These are phyloP conservation scores for Cladorrhinum sp. DNA, from an alignment of 2,329 filamentous ascomycete species.

Conservation along the genomic window DNA sequence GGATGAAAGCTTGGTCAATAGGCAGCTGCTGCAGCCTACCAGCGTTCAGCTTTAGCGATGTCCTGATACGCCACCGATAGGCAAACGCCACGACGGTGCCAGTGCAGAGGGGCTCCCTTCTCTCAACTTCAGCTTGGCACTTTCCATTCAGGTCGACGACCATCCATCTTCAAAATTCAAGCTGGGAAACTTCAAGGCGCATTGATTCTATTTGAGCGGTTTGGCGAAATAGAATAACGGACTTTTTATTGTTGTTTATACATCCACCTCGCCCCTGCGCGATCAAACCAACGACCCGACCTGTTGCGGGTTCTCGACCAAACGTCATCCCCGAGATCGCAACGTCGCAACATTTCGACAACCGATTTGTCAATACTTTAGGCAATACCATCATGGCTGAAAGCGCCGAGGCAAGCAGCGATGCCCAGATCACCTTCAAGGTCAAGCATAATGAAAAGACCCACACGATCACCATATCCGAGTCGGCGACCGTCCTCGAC, in stretches of 20 bases:
- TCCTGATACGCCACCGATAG: not conserved
- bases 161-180: not conserved
- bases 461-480: conserved; percentile 76
- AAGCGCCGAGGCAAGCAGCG: conserved; percentile 56
- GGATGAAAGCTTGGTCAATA: not conserved
- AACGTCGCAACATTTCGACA: not conserved
- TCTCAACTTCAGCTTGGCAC: not conserved
- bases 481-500: conserved; percentile 73
- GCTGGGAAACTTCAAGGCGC: not conserved
- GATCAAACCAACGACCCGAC: not conserved
- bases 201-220: not conserved
- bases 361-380: too few species aligned
- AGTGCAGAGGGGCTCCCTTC: not conserved
- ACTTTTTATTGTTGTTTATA: not conserved
- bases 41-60: not conserved
- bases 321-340: conserved; percentile 1
- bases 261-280: too few species aligned
- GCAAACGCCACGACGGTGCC: not conserved
- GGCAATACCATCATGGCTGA: conserved; percentile 57
- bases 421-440: conserved; percentile 87
- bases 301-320: not conserved
- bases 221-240: too few species aligned
- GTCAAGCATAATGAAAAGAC: conserved; percentile 91
- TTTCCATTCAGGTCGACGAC: not conserved
- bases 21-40: conserved; percentile 1